Evolutionary conservation across 2,329 filamentous ascomycete species (phyloP).

Genomic region (Microascus cirrosus): DNA sequence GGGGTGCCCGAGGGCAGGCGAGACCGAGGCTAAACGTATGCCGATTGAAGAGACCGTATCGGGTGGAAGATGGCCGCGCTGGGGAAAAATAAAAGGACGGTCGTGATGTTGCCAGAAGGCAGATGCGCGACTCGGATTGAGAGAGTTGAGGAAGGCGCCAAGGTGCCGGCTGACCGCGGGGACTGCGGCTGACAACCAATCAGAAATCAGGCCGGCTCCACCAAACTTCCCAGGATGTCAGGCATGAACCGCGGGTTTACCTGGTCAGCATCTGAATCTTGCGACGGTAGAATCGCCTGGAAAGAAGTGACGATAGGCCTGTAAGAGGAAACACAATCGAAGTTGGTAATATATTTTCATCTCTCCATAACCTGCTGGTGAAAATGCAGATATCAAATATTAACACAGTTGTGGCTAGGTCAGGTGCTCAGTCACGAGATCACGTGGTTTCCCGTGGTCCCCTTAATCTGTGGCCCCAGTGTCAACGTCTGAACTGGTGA

Average conservation of each 20-base stretch:
- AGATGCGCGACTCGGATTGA: neutral
- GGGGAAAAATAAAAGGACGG: neutral
- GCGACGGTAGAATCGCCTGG: neutral
- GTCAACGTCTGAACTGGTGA: no score
- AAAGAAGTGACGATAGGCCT: no score
- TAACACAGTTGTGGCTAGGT: no score
- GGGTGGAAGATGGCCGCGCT: neutral
- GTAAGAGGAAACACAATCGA: no score
- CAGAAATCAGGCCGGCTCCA: neutral
- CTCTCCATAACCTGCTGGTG: no score
- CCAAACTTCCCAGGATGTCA: no score
- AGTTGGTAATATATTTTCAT: no score
- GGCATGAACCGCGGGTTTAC: neutral
- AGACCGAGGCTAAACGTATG: neutral
- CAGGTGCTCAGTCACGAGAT: no score
- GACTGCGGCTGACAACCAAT: neutral
- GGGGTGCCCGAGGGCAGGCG: slow-evolving; percentile 1
- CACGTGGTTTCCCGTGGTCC: no score
- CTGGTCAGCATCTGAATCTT: no score
- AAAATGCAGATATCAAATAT: no score
- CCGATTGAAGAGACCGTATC: neutral
- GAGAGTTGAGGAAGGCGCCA: neutral
- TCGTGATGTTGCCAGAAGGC: neutral
- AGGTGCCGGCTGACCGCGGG: neutral
- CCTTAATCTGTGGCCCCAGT: no score